These are phyloP conservation scores for Didymella pinodella DNA, from an alignment of 2,329 filamentous ascomycete species.

Conservation along the genomic window DNA sequence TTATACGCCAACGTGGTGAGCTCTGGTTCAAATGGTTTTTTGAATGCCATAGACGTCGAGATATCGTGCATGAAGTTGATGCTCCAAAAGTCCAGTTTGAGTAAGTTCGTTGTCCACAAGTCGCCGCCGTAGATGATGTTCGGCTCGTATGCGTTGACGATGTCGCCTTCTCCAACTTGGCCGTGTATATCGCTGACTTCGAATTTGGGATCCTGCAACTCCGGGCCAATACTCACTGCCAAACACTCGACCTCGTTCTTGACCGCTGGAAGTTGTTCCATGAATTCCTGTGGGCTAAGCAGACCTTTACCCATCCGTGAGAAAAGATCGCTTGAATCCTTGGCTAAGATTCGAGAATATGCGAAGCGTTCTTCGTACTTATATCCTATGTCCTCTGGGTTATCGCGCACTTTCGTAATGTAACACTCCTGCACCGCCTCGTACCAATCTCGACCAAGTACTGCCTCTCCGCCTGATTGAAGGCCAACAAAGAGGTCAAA, in stretches of 20 bases:
- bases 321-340: conserved; percentile 82
- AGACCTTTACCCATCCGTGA: conserved; percentile 70
- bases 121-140: conserved; percentile 72
- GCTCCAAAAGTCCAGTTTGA: conserved; percentile 79
- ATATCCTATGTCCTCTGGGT: conserved; percentile 70
- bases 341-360: conserved; percentile 73
- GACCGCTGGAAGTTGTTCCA: conserved; percentile 62
- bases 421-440: conserved; percentile 69
- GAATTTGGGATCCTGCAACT: conserved; percentile 67
- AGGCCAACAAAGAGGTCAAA: conserved; percentile 88
- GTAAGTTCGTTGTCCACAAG: conserved; percentile 76
- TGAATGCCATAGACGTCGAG: conserved; percentile 68
- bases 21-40: conserved; percentile 61
- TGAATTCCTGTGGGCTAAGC: conserved; percentile 71
- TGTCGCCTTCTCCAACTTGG: conserved; percentile 65
- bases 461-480: conserved; percentile 78
- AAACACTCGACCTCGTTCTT: conserved; percentile 54
- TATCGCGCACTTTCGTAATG: conserved; percentile 62
- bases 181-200: conserved; percentile 71
- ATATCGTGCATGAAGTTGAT: conserved; percentile 82
- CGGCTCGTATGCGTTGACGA: conserved; percentile 76
- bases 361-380: conserved; percentile 73
- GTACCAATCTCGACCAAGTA: conserved; percentile 82
- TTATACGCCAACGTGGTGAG: conserved; percentile 70
- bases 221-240: conserved; percentile 64